phyloP scores from a whole-genome alignment of 768 basidiomycete species.

The Trametes punicea region DNA sequence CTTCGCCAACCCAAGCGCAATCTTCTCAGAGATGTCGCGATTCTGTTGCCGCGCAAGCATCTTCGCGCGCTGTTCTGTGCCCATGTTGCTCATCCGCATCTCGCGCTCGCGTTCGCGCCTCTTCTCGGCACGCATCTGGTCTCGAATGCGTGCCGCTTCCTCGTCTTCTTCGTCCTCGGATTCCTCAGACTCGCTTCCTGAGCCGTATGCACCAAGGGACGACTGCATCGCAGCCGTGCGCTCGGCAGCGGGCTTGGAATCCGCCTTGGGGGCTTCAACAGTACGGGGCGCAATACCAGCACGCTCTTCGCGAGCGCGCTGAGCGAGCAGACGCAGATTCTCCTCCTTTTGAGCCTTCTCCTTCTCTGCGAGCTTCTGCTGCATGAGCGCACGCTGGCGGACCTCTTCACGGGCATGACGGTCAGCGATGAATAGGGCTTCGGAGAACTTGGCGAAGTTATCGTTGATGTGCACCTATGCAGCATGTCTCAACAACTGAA shows the following conservation, averaged over 20 bases:
- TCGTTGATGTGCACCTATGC: slow-evolving; percentile 94
- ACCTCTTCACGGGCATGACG: slow-evolving; percentile 98
- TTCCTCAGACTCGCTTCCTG: slow-evolving; percentile 63
- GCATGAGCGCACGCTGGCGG: slow-evolving; percentile 93
- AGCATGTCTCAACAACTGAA: not conserved
- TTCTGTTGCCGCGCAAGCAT: slow-evolving; percentile 95
- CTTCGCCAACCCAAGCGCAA: slow-evolving; percentile 96
- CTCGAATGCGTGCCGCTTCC: slow-evolving; percentile 81
- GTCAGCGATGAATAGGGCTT: slow-evolving; percentile 92
- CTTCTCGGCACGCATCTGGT: slow-evolving; percentile 89
- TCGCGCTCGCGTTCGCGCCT: slow-evolving; percentile 92
- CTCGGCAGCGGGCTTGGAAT: slow-evolving; percentile 60
- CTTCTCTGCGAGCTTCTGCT: slow-evolving; percentile 97
- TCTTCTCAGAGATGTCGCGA: slow-evolving; percentile 98
- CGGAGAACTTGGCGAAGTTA: slow-evolving; percentile 98
- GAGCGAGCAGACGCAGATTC: slow-evolving; percentile 88
- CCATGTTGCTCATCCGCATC: slow-evolving; percentile 99
- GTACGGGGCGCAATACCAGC: slow-evolving; percentile 56
- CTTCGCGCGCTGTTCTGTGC: slow-evolving; percentile 93
- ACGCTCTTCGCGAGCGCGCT: slow-evolving; percentile 94
- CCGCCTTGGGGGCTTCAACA: slow-evolving; percentile 16
- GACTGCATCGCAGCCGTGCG: slow-evolving; percentile 70
- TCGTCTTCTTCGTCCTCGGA: slow-evolving; percentile 63
- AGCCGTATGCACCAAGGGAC: slow-evolving; percentile 82
- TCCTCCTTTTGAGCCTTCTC: slow-evolving; percentile 95